Evolutionary conservation across 176 grass and related monocot genomes (phyloP), one percentile per base, ranked within the genome.

Genomic region (Melocanna baccifera): DNA sequence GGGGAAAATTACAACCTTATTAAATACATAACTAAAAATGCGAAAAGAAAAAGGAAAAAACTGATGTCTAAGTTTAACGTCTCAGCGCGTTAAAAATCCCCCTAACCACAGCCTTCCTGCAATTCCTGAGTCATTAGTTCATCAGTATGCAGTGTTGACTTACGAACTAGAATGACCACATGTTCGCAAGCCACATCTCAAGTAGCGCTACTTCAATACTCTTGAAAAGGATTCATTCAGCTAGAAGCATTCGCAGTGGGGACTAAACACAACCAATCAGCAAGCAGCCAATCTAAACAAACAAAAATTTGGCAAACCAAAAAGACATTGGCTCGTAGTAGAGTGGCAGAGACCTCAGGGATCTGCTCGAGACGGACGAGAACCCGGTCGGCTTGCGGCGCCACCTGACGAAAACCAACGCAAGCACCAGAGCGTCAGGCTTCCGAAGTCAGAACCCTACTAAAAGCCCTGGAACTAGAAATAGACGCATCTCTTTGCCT

Each of bases 281-380:
- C 18, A 66, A 41, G 3, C 10, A 25, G 20, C 0, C 67, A 65
- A 72, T 13, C 19, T 3, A 29, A 14, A 42, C 67, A 83, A 67
- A 34, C 9, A 30, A 67, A 20, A 67, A 58, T 28, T 55, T 34
- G 3, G 41, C 12, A 71, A 70, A 69, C 41, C 25, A 59, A 57
- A 62, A 50, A 65, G 40, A 79, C 29, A 75, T 69, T 14, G 23
- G 34, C 4, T 6, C 36, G 47, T 28, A 73, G 40, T 1, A 19
- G 56, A 72, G 42, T 9, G n/a, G 18, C n/a, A 26, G 18, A 74
- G 12, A 98, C 95, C 88, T 98, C 95, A 28, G 92, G 91, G 18
- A 98, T 90, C 86, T 94, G 89, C 74, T 98, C 76, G 22, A 98
- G 91, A 13, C 95, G 92, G 79, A 98, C 87, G 30, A 98, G 92